Conservation (phyloP, 31 red algal genomes). For the Porphyra umbilicalis region DNA sequence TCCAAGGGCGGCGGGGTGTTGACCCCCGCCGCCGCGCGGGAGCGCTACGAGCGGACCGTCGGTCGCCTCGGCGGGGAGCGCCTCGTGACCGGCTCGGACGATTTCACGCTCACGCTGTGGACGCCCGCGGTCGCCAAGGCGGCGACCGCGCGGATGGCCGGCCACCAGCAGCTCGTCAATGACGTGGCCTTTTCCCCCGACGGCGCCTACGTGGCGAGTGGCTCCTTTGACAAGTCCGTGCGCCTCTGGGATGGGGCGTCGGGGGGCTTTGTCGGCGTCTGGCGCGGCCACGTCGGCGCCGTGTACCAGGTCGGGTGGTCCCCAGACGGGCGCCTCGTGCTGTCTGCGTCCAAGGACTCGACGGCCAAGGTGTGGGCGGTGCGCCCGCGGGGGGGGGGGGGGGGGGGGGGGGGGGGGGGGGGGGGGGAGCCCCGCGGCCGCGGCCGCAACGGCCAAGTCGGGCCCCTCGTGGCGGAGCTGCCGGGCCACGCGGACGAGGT, state of each 20-base stretch:
- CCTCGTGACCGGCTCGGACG: constrained; percentile 83
- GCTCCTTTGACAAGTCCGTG: constrained; percentile 92
- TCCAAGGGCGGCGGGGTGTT: constrained; percentile 7
- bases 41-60: constrained; percentile 36
- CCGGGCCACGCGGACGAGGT: constrained; percentile 98
- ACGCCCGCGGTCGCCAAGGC: constrained; percentile 1
- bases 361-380: constrained; percentile 92
- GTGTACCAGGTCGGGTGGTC: constrained; percentile 35
- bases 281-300: constrained; percentile 71
- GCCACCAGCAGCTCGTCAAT: constrained; percentile 98
- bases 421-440: not conserved
- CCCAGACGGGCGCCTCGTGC: constrained; percentile 67
- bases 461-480: constrained; percentile 25
- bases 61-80: constrained; percentile 43
- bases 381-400: constrained; percentile 29
- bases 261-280: constrained; percentile 65
- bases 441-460: not conserved
- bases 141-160: constrained; percentile 56
- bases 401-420: not conserved
- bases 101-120: constrained; percentile 88
- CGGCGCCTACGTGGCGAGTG: constrained; percentile 74
- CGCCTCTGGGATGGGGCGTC: constrained; percentile 72
- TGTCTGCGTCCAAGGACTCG: constrained; percentile 76
- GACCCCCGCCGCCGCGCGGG: constrained; percentile 15
- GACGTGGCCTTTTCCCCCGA: constrained; percentile 83